Base-by-base conservation (phyloP, 2,329 filamentous ascomycete genomes). In the Tolypocladium tundrense region DNA sequence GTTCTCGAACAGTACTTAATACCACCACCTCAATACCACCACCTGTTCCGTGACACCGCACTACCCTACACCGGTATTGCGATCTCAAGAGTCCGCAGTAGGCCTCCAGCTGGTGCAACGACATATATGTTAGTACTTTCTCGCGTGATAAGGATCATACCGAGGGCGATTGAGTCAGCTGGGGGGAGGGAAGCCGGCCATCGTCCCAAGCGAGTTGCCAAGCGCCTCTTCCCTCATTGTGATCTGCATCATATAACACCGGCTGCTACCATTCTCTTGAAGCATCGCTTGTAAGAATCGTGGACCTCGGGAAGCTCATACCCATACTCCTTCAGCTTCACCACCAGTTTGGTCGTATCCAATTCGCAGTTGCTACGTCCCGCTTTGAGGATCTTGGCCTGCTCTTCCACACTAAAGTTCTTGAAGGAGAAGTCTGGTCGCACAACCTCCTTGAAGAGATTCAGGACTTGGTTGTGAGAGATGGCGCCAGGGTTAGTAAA, bases 401-500 rank as follows among this genome's bases (percentile, higher is more conserved):
- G 85, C 71, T 88, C 83, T 64, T 86, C 83, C 48, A 87, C 68
- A 2, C 77, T 79, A 66, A 88, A 88, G 74, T 87, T 88, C 74
- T 80, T 78, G 83, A 84, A 88, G 45, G 74, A 77, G 64, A 85
- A 82, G 35, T 67, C 68, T 1, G 85, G 85, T 45, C 84, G 78
- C 42, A 88, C 79, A 62, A 85, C 83, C 61, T 87, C 78, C 64
- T 79, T 80, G 73, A 87, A 87, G 48, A 88, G 73, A 2, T 72
- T 64, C 43, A 88, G 74, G 8, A 88, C 84, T 71, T 88, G 84
- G 69, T 88, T 88, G 72, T 88, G 85, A n/a, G 83, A 85, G 68
- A 88, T 87, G 61, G 83, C 82, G 14, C 85, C 85, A 0, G 85
- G 85, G 72, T 88, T 88, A 60, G 84, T 87, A 69, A 88, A 87